Conservation (phyloP, 768 basidiomycete genomes). For the Trametes sanguinea region DNA sequence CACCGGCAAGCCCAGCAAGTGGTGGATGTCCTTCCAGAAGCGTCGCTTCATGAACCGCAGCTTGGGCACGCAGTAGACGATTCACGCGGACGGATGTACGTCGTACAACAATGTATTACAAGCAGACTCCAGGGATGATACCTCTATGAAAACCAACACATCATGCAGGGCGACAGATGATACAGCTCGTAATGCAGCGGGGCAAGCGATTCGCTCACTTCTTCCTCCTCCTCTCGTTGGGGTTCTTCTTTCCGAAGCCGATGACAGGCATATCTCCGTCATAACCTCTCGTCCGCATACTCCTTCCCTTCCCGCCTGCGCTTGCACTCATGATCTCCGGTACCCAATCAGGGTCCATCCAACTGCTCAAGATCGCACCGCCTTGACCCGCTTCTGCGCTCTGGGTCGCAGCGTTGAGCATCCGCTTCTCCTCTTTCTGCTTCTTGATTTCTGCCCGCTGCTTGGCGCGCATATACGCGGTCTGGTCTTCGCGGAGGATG, state of each 20-base stretch:
- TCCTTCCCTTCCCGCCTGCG: slow-evolving; percentile 70
- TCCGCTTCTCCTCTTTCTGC: slow-evolving; percentile 74
- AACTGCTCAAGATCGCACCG: slow-evolving; percentile 64
- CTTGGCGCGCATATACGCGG: slow-evolving; percentile 82
- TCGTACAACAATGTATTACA: slow-evolving; percentile 30
- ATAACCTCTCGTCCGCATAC: slow-evolving; percentile 48
- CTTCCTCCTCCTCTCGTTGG: slow-evolving; percentile 74
- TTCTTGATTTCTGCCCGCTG: slow-evolving; percentile 72
- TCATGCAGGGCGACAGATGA: neutral
- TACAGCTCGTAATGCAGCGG: neutral
- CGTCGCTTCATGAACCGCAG: slow-evolving; percentile 94
- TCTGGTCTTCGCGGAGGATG: slow-evolving; percentile 91
- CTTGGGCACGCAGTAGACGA: slow-evolving; percentile 56
- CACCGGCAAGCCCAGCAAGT: slow-evolving; percentile 94
- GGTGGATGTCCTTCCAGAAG: slow-evolving; percentile 99
- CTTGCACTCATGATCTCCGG: slow-evolving; percentile 75
- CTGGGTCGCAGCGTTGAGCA: slow-evolving; percentile 58
- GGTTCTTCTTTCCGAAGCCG: slow-evolving; percentile 87
- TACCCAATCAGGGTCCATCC: slow-evolving; percentile 96
- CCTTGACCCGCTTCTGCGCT: slow-evolving; percentile 50
- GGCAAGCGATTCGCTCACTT: slow-evolving; percentile 35
- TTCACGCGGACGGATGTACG: slow-evolving; percentile 18
- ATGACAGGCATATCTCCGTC: slow-evolving; percentile 78
- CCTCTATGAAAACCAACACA: slow-evolving; percentile 9
- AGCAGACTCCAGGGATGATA: slow-evolving; percentile 23